Percentiles rank a stretch among this genome's conserved stretches.
Evolutionary conservation across 345 rosid genomes (phyloP).

Genomic region (Linum usitatissimum): DNA sequence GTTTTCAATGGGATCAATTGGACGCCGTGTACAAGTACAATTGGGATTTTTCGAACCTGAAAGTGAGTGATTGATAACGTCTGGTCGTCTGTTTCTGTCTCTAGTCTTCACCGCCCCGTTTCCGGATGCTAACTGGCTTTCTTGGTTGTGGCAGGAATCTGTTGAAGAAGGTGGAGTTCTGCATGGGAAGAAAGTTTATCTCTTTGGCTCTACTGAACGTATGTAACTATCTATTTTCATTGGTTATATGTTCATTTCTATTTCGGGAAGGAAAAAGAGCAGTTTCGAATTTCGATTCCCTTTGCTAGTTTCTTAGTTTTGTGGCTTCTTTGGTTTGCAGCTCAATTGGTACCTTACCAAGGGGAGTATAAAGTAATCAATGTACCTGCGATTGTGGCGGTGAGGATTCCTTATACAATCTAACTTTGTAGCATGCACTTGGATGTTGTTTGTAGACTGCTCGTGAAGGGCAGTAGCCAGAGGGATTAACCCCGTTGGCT

Average conservation of each 20-base stretch:
- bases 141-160: constrained; percentile 46
- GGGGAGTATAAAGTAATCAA: constrained; percentile 37
- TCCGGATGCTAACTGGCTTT: constrained; percentile 7
- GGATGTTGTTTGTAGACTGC: neutral
- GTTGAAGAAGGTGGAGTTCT: constrained; percentile 85
- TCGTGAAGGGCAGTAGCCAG: neutral
- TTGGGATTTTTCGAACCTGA: constrained; percentile 81
- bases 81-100: no score
- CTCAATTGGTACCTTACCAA: constrained; percentile 66
- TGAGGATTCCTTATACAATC: constrained; percentile 30
- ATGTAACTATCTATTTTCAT: constrained; percentile 21
- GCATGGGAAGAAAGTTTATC: constrained; percentile 58
- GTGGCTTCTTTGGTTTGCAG: constrained; percentile 38
- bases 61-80: constrained; percentile 50
- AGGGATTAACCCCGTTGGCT: no score
- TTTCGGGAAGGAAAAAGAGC: no score
- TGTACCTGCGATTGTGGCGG: constrained; percentile 81
- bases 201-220: constrained; percentile 94
- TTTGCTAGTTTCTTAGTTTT: neutral
- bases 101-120: no score
- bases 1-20: constrained; percentile 82
- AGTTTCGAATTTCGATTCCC: neutral
- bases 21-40: constrained; percentile 57
- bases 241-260: neutral
- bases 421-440: no score